Evolutionary conservation across 2,329 filamentous ascomycete species (phyloP).

Genomic region (Podosphaera leucotricha): DNA sequence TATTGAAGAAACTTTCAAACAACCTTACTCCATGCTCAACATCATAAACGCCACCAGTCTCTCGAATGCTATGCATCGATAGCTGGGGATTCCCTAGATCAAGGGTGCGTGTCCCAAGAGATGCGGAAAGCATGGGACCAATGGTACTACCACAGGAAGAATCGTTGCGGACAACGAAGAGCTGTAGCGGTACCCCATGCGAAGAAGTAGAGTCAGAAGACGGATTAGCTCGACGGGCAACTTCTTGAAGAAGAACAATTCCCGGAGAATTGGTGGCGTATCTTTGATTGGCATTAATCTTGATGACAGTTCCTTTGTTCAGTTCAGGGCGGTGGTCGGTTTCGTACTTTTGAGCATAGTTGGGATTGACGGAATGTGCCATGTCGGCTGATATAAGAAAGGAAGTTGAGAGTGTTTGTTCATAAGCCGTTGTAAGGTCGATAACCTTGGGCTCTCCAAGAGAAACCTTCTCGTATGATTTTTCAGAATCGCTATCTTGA

Average conservation of each 20-base stretch:
- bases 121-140: constrained; percentile 82
- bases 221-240: constrained; percentile 37
- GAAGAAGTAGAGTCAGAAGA: constrained; percentile 23
- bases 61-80: constrained; percentile 78
- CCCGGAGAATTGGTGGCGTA: constrained; percentile 94
- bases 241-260: constrained; percentile 78
- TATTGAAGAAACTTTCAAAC: constrained; percentile 23
- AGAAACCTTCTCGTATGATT: constrained; percentile 35
- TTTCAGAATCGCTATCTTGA: constrained; percentile 28
- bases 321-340: constrained; percentile 74
- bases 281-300: constrained; percentile 91
- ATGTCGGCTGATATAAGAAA: constrained; percentile 95
- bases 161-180: constrained; percentile 93
- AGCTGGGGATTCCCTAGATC: constrained; percentile 64
- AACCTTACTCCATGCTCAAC: constrained; percentile 63
- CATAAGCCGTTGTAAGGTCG: constrained; percentile 58
- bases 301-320: constrained; percentile 92
- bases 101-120: constrained; percentile 65
- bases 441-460: constrained; percentile 24
- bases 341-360: constrained; percentile 85
- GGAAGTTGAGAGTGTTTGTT: constrained; percentile 74
- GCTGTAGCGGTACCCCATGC: constrained; percentile 62
- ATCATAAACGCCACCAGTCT: constrained; percentile 73
- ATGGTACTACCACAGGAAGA: constrained; percentile 89
- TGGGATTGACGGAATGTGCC: constrained; percentile 90